Base-by-base conservation (phyloP, 2,329 filamentous ascomycete genomes). In the Piedraia hortae region DNA sequence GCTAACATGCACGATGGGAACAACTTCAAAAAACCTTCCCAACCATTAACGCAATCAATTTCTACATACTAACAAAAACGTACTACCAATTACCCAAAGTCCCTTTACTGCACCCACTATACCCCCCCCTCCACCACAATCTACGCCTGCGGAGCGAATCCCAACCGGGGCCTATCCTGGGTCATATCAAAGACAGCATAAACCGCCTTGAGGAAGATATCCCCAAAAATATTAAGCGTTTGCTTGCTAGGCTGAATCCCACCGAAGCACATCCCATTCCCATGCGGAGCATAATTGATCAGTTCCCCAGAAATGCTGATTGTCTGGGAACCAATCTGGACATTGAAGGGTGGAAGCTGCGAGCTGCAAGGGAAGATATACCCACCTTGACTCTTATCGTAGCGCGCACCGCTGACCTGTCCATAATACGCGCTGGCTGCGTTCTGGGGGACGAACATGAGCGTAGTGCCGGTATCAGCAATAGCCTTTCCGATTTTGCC, bases 161-260 rank as follows among this genome's bases (percentile, higher is more conserved):
- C n/a, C n/a, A n/a, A n/a, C n/a, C n/a, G n/a, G n/a, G n/a, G n/a
- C n/a, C n/a, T n/a, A n/a, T n/a, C n/a, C n/a, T n/a, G n/a, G n/a
- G n/a, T n/a, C n/a, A n/a, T n/a, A n/a, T 70, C 63, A 39, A 67
- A 70, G 26, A 70, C 53, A 24, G 59, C 62, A 36, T 72, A 72
- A 24, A 68, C 47, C 12, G 53, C 58, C 48, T 67, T 68, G 41
- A 72, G 41, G 36, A 65, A 66, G 2, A 55, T 56, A 31, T 61
- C 62, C 4, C 65, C 66, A 9, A 66, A 46, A 19, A 72, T 67
- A 36, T 69, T 62, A 32, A 69, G 64, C 2, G 45, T 36, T 38
- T 59, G 46, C 23, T 46, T 43, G 3, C 64, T 64, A 21, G 56
- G 62, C 45, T 73, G 65, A 14, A 72, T 59, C 2, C 61, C 63